Evolutionary conservation across 495 filamentous ascomycete species (phyloP).

Genomic region (Neurospora intermedia): DNA sequence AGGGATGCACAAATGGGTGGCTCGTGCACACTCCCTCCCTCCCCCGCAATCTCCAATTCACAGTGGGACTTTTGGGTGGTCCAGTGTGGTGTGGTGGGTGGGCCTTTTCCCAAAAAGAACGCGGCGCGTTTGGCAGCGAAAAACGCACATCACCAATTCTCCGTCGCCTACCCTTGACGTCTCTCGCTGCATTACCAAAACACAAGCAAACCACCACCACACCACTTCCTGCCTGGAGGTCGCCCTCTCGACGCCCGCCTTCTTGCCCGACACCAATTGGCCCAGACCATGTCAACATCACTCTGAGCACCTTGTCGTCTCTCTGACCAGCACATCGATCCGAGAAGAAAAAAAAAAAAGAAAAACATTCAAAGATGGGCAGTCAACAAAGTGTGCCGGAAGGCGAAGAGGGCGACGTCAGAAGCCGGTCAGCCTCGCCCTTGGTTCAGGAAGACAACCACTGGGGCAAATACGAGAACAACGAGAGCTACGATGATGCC

Average conservation of each 20-base stretch:
- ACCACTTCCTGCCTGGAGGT: neutral
- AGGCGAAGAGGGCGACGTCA: neutral
- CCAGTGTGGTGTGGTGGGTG: neutral
- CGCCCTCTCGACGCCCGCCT: neutral
- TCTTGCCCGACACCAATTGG: neutral
- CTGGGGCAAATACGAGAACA: neutral
- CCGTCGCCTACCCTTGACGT: neutral
- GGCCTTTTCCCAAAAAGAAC: neutral
- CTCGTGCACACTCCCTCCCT: neutral
- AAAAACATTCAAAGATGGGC: neutral
- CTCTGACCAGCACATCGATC: neutral
- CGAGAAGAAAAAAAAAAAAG: neutral
- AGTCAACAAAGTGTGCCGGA: neutral
- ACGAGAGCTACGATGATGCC: neutral
- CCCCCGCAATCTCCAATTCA: neutral
- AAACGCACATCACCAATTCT: neutral
- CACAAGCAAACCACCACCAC: neutral
- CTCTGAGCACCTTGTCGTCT: neutral
- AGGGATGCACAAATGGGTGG: neutral
- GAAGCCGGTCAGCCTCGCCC: neutral
- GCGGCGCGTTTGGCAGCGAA: neutral
- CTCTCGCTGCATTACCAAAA: neutral
- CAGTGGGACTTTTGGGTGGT: neutral
- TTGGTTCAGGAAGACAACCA: neutral
- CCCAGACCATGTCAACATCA: neutral